Percentiles rank a stretch among this genome's conserved stretches.
Conservation (phyloP, 345 rosid species). For the Punica granatum region DNA sequence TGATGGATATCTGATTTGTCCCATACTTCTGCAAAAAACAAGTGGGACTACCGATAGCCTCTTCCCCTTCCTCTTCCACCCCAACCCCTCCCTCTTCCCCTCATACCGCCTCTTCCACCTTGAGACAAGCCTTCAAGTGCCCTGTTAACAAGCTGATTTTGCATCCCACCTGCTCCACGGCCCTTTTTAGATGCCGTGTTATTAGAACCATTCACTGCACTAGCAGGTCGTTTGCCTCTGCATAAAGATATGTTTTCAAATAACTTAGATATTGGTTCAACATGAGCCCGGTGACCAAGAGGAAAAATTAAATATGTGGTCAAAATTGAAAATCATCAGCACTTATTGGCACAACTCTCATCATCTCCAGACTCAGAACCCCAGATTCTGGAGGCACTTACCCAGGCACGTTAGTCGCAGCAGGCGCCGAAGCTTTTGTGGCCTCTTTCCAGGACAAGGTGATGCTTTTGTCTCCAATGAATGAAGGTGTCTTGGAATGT, state of each 20-base stretch:
- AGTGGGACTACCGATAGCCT: slow-evolving; percentile 28
- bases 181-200: slow-evolving; percentile 53
- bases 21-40: neutral
- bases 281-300: neutral
- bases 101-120: slow-evolving; percentile 66
- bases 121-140: slow-evolving; percentile 84
- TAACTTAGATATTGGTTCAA: neutral
- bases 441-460: slow-evolving; percentile 96
- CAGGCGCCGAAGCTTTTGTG: slow-evolving; percentile 40
- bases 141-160: slow-evolving; percentile 75
- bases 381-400: slow-evolving; percentile 11
- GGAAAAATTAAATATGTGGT: neutral
- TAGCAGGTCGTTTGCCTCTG: slow-evolving; percentile 78
- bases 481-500: slow-evolving; percentile 79
- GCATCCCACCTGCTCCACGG: slow-evolving; percentile 59
- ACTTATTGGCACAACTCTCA: neutral
- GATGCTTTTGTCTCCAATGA: slow-evolving; percentile 82
- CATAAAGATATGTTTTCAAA: slow-evolving; percentile 6
- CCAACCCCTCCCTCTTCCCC: slow-evolving; percentile 52
- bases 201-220: slow-evolving; percentile 46
- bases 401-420: slow-evolving; percentile 51
- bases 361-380: neutral
- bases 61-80: slow-evolving; percentile 71
- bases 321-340: neutral
- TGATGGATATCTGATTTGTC: neutral